phyloP scores from a whole-genome alignment of 176 grass and related monocot genomes.

The Juncus inflexus region DNA sequence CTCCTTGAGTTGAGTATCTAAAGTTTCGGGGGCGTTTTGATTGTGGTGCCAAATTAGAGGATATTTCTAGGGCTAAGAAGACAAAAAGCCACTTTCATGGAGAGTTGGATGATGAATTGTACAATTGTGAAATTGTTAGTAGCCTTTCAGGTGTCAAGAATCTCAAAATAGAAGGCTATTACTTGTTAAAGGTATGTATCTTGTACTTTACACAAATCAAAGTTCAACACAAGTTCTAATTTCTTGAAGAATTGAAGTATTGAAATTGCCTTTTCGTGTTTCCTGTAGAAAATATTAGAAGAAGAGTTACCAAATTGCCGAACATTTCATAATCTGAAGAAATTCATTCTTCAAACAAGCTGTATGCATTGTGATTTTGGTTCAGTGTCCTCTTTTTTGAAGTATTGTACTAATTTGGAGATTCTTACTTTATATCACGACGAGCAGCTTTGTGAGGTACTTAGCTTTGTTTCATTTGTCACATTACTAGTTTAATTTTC shows the following conservation, averaged over 20 bases:
- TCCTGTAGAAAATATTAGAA: conserved; percentile 1
- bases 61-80: conserved; percentile 4
- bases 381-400: neutral
- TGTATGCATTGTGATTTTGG: neutral
- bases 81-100: neutral
- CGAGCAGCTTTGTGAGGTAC: neutral
- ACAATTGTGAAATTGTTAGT: neutral
- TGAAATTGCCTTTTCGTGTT: neutral
- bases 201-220: no score
- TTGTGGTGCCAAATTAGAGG: no score
- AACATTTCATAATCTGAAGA: neutral
- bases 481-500: no score
- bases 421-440: neutral
- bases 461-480: no score
- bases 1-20: neutral
- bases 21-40: neutral
- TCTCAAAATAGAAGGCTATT: neutral
- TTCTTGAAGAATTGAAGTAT: neutral
- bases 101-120: neutral
- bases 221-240: no score
- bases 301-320: neutral
- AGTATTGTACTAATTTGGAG: conserved; percentile 11
- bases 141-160: conserved; percentile 3
- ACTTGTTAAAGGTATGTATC: neutral
- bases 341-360: neutral